Evolutionary conservation across 2,329 filamentous ascomycete genomes (phyloP).

Genomic region (Daldinia sp.): DNA sequence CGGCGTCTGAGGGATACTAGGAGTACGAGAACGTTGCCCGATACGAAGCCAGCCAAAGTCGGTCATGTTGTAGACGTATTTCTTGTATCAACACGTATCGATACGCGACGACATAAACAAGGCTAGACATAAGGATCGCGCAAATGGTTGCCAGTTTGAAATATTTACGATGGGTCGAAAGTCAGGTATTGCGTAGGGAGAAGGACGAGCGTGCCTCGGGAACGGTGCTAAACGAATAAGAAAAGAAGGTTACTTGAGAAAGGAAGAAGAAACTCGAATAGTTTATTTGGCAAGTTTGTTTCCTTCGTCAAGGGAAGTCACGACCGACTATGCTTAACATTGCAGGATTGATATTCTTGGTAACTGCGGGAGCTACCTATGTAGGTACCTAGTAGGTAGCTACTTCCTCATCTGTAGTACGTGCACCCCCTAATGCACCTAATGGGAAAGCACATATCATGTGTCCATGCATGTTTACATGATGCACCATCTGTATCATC

Average conservation of each 20-base stretch:
- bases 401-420: too few relatives aligned
- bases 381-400: too few relatives aligned
- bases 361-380: neutral
- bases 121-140: neutral
- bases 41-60: constrained; percentile 40
- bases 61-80: constrained; percentile 24
- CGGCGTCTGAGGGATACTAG: constrained; percentile 30
- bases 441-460: too few relatives aligned
- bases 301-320: neutral
- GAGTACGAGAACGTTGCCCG: constrained; percentile 38
- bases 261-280: neutral
- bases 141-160: neutral
- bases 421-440: too few relatives aligned
- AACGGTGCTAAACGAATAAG: neutral
- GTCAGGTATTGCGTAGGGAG: neutral
- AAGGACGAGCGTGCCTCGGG: neutral
- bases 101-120: neutral
- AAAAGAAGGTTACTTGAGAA: neutral
- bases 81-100: neutral
- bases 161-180: neutral
- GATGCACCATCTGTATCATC: too few relatives aligned
- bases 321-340: neutral
- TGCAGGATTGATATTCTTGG: too few relatives aligned
- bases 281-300: neutral
- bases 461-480: too few relatives aligned